Evolutionary conservation across 257 asterid genomes (phyloP).

Genomic region (Nicotiana undulata): DNA sequence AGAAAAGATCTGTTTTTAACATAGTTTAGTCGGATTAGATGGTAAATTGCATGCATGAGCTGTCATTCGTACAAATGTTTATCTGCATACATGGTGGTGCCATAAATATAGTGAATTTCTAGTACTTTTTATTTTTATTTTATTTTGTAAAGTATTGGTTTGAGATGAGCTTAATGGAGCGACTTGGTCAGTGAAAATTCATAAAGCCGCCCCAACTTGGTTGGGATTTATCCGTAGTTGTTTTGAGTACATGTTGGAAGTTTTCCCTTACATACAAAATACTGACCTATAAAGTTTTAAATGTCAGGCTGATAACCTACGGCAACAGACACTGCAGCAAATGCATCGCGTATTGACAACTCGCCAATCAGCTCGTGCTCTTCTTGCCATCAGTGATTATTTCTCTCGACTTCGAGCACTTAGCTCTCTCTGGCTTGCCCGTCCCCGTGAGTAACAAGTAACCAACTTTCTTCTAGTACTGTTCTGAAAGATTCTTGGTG

Average conservation of each 20-base stretch:
- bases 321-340: slow-evolving; percentile 89
- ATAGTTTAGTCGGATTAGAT: background rate
- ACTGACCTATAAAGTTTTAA: background rate
- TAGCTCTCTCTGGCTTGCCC: slow-evolving; percentile 94
- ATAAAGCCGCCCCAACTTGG: no score
- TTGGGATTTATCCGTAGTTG: no score
- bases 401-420: slow-evolving; percentile 90
- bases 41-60: background rate
- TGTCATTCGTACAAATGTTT: no score
- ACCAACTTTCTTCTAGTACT: background rate
- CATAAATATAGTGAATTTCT: no score
- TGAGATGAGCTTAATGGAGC: no score
- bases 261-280: background rate
- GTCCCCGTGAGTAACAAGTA: slow-evolving; percentile 58
- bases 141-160: no score
- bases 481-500: background rate
- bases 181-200: no score
- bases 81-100: no score
- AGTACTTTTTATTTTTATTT: no score
- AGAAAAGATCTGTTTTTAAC: background rate
- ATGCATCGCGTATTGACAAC: slow-evolving; percentile 89
- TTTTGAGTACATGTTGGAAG: background rate
- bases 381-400: slow-evolving; percentile 78
- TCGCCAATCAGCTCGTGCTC: slow-evolving; percentile 91
- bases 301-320: slow-evolving; percentile 71